phyloP scores from a whole-genome alignment of 2,329 filamentous ascomycete genomes.

The Ascochyta pisi region DNA sequence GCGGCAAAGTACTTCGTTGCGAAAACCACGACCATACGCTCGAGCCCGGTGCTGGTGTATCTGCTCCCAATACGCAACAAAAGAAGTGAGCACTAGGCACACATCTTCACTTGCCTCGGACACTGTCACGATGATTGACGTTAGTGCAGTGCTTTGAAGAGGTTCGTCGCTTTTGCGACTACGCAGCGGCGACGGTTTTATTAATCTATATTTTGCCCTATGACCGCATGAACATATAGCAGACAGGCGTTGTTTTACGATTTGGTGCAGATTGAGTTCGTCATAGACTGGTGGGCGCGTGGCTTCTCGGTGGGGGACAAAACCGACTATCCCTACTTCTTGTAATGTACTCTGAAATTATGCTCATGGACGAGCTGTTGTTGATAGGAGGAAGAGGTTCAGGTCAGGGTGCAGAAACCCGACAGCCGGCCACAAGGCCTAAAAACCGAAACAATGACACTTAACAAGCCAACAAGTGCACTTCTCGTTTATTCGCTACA shows the following conservation, averaged over 20 bases:
- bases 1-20: conserved; percentile 74
- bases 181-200: conserved; percentile 7
- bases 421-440: conserved; percentile 1
- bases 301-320: conserved; percentile 3
- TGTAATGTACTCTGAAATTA: conserved; percentile 24
- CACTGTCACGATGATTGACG: conserved; percentile 14
- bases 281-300: conserved; percentile 15
- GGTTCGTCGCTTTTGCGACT: conserved; percentile 5
- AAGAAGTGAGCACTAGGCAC: conserved; percentile 39
- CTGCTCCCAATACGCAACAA: conserved; percentile 41
- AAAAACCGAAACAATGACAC: conserved; percentile 13
- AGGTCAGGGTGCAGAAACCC: conserved; percentile 5
- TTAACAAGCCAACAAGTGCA: conserved; percentile 8
- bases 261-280: conserved; percentile 5
- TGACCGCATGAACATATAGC: conserved; percentile 8
- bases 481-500: conserved; percentile 14
- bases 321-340: conserved; percentile 11
- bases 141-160: conserved; percentile 9
- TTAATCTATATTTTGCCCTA: conserved; percentile 3
- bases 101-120: not conserved
- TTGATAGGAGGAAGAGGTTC: conserved; percentile 6
- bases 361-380: conserved; percentile 11
- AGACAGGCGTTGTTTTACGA: conserved; percentile 9
- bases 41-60: conserved; percentile 64
- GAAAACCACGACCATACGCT: conserved; percentile 84